phyloP scores from a whole-genome alignment of 306 rosid species.

The Prosopis cineraria region DNA sequence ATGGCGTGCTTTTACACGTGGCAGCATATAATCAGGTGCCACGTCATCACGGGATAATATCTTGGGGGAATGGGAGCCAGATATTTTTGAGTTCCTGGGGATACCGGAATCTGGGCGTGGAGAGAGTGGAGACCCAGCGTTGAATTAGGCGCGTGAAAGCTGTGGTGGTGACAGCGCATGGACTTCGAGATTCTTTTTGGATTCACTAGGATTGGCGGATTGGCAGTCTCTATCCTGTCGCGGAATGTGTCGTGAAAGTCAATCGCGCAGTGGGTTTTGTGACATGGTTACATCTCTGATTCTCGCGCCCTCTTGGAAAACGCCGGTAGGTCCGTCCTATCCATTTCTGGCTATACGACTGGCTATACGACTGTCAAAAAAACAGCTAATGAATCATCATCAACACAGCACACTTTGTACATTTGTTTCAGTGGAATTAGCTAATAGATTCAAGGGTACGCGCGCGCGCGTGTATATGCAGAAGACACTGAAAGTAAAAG shows the following conservation, averaged over 20 bases:
- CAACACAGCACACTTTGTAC: no score
- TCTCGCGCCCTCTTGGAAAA: background rate
- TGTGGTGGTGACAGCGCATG: background rate
- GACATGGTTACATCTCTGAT: background rate
- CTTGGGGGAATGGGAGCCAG: conserved; percentile 59
- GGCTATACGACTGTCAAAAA: no score
- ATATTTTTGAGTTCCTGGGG: conserved; percentile 49
- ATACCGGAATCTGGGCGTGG: background rate
- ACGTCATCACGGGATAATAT: conserved; percentile 68
- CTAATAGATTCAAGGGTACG: no score
- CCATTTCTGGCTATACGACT: background rate
- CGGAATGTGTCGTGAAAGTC: background rate
- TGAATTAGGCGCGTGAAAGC: background rate
- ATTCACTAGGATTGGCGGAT: background rate
- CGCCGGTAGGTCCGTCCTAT: background rate
- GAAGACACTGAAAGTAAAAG: no score
- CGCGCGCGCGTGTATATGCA: no score
- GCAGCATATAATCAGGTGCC: conserved; percentile 41
- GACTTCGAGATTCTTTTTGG: background rate
- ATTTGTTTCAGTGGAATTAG: no score
- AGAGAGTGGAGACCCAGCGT: background rate
- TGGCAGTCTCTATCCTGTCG: background rate
- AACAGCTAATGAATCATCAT: no score
- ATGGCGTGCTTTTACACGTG: conserved; percentile 94
- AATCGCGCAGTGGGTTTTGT: conserved; percentile 8